Conservation (phyloP, 495 filamentous ascomycete species). For the Friedmanniomyces endolithicus region DNA sequence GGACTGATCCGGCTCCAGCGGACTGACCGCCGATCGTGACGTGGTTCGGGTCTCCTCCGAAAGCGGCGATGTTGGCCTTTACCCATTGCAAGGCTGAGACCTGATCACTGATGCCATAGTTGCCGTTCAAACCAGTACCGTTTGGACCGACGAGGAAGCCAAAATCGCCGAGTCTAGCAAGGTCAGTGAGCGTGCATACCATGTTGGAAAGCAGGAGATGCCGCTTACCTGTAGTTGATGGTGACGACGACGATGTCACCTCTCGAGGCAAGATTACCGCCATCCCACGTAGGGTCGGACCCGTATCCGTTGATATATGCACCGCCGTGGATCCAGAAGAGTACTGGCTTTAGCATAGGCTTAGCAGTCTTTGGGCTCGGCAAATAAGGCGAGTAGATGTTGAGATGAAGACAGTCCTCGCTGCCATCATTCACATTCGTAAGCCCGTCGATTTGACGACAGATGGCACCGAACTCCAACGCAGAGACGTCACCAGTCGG, state of each 20-base stretch:
- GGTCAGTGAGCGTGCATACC: background rate
- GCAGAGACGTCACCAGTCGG: background rate
- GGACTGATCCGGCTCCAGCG: constrained; percentile 11
- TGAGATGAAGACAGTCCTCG: constrained; percentile 38
- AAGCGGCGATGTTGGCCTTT: constrained; percentile 48
- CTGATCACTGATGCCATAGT: constrained; percentile 36
- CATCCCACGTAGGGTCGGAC: constrained; percentile 28
- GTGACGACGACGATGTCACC: constrained; percentile 35
- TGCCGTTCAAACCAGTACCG: constrained; percentile 16
- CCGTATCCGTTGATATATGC: constrained; percentile 30
- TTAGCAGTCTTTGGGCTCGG: constrained; percentile 17
- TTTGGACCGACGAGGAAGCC: background rate
- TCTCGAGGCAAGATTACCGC: constrained; percentile 31
- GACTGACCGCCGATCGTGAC: constrained; percentile 12
- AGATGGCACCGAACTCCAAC: background rate
- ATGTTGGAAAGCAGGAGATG: background rate
- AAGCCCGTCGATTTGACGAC: background rate
- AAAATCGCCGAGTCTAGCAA: background rate
- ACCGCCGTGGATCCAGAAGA: constrained; percentile 33
- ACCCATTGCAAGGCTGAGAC: constrained; percentile 42
- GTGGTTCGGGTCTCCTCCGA: constrained; percentile 33
- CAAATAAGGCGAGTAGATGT: constrained; percentile 30
- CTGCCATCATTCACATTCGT: constrained; percentile 26
- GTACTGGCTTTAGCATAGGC: constrained; percentile 31
- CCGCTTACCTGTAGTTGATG: constrained; percentile 36